Percentiles rank a stretch among this genome's conserved stretches.
These are phyloP conservation scores for Nelumbo lutea DNA, from an alignment of 164 flowering plant genomes.

Conservation along the genomic window DNA sequence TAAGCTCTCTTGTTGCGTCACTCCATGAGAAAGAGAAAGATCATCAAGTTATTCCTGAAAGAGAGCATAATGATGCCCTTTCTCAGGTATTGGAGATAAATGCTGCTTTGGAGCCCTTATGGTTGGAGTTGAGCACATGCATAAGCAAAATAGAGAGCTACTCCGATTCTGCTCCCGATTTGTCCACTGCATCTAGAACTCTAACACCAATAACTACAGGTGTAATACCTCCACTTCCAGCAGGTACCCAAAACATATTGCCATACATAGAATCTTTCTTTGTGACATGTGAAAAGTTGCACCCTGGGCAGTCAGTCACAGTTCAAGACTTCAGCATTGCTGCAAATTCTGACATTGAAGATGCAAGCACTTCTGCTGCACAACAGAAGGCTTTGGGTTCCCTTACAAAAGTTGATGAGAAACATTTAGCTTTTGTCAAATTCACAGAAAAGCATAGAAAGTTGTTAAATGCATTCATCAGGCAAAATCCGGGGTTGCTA, in stretches of 20 bases:
- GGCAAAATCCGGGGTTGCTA: constrained; percentile 93
- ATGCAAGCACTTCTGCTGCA: constrained; percentile 37
- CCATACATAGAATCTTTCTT: constrained; percentile 96
- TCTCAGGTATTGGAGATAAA: constrained; percentile 63
- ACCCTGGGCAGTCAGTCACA: constrained; percentile 53
- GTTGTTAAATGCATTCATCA: constrained; percentile 83
- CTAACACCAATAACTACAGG: constrained; percentile 41
- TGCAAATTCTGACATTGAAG: constrained; percentile 61
- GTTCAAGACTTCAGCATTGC: constrained; percentile 42
- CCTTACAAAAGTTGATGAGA: constrained; percentile 57
- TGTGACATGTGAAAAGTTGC: constrained; percentile 91
- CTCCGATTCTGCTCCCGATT: constrained; percentile 53
- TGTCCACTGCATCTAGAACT: constrained; percentile 26
- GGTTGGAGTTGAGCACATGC: constrained; percentile 86
- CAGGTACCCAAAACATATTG: constrained; percentile 84
- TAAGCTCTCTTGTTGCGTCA: constrained; percentile 76
- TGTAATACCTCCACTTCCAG: constrained; percentile 75
- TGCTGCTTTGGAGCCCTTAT: constrained; percentile 79
- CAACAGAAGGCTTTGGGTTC: constrained; percentile 44
- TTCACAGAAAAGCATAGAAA: constrained; percentile 93
- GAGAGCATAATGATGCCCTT: constrained; percentile 43
- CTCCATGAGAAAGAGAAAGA: constrained; percentile 57
- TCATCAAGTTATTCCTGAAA: constrained; percentile 32
- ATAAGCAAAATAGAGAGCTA: constrained; percentile 80
- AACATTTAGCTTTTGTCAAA: constrained; percentile 68